phyloP scores from a whole-genome alignment of 495 filamentous ascomycete species.

The Annulohypoxylon maeteangense region DNA sequence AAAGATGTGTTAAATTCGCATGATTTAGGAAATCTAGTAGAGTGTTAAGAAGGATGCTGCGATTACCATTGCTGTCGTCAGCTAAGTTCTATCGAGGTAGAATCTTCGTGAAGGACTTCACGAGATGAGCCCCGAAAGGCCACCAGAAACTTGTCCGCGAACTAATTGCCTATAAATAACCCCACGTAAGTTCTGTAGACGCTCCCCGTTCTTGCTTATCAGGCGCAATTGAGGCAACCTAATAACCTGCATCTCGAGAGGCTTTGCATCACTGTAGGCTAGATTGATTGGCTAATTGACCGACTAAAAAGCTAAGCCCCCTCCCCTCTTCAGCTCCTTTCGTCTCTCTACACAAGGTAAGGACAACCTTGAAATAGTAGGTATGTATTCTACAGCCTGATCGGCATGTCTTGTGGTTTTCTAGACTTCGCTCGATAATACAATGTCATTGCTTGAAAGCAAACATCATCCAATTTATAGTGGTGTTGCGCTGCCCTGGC shows the following conservation, averaged over 20 bases:
- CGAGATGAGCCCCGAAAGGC: background rate
- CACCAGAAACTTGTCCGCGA: background rate
- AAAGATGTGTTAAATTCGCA: background rate
- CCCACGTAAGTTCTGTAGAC: too few relatives aligned
- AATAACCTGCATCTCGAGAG: background rate
- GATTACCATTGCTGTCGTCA: background rate
- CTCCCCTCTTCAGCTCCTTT: background rate
- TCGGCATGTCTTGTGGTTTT: background rate
- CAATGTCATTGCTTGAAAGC: background rate
- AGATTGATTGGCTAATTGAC: background rate
- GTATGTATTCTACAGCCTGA: background rate
- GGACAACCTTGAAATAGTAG: background rate
- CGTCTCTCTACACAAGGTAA: background rate
- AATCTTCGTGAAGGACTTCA: background rate
- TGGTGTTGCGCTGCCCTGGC: background rate
- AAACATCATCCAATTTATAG: constrained; percentile 5
- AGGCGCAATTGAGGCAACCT: background rate
- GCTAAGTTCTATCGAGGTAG: background rate
- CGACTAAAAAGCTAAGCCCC: background rate
- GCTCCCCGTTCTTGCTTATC: background rate
- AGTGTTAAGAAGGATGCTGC: background rate
- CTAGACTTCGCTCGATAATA: background rate
- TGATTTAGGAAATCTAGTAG: too few relatives aligned
- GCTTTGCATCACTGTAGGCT: background rate
- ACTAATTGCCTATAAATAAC: background rate